These are phyloP conservation scores for Geotrichum candidum DNA, from an alignment of 1,139 yeast genomes.

Conservation along the genomic window DNA sequence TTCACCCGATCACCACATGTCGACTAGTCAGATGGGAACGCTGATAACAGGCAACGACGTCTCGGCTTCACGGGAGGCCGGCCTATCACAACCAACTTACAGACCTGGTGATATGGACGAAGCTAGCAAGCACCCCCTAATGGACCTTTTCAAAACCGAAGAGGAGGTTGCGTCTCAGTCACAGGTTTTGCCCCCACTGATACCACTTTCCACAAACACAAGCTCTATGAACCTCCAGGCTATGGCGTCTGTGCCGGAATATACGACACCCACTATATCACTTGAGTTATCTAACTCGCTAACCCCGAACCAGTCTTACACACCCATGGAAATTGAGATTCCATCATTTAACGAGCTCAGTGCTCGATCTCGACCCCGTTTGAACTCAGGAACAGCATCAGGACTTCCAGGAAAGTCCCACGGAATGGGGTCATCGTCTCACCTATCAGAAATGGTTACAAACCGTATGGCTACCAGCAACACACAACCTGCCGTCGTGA, in stretches of 20 bases:
- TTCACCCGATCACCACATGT: background rate
- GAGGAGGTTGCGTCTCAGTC: conserved; percentile 8
- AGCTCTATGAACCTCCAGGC: conserved; percentile 12
- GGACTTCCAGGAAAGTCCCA: conserved; percentile 8
- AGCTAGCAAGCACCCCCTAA: background rate
- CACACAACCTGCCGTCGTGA: conserved; percentile 1
- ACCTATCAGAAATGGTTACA: background rate
- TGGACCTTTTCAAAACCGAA: too few relatives aligned
- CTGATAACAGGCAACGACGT: background rate
- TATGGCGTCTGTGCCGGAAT: conserved; percentile 24
- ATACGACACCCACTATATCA: conserved; percentile 27
- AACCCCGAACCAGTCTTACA: conserved; percentile 26
- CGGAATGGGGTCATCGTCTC: background rate
- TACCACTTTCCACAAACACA: conserved; percentile 5
- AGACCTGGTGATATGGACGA: background rate
- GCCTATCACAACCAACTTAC: background rate
- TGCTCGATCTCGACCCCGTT: conserved; percentile 23
- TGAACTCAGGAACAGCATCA: conserved; percentile 11
- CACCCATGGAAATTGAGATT: conserved; percentile 53
- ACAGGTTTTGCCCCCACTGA: conserved; percentile 2
- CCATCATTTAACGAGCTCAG: conserved; percentile 44
- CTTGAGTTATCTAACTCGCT: conserved; percentile 17
- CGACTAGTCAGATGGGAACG: background rate
- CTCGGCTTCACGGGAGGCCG: background rate
- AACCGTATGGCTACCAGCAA: background rate